Percentiles rank a stretch among this genome's conserved stretches.
Evolutionary conservation across 495 filamentous ascomycete species (phyloP).

Genomic region (Trichoderma reesei): DNA sequence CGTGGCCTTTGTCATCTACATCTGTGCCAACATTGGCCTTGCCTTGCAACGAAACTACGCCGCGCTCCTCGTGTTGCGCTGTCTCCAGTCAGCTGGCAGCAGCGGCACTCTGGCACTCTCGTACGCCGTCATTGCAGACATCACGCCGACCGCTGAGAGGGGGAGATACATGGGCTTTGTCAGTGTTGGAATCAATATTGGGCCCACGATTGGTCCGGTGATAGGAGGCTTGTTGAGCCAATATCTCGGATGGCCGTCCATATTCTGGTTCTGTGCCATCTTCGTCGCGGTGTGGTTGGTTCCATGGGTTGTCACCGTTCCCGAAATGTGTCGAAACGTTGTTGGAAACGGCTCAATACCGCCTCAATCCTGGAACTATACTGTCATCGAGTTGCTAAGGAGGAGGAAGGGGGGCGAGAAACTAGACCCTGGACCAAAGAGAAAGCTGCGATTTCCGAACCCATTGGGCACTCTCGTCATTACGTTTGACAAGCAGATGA

Average conservation of each 20-base stretch:
- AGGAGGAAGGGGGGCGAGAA: conserved; percentile 24
- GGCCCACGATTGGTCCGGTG: conserved; percentile 49
- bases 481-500: conserved; percentile 52
- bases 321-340: conserved; percentile 60
- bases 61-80: conserved; percentile 50
- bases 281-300: conserved; percentile 42
- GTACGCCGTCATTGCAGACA: conserved; percentile 53
- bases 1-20: conserved; percentile 47
- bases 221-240: conserved; percentile 56
- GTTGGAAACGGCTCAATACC: conserved; percentile 62
- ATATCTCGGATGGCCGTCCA: conserved; percentile 57
- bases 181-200: conserved; percentile 40
- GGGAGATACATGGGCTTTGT: conserved; percentile 52
- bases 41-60: conserved; percentile 51
- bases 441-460: conserved; percentile 56
- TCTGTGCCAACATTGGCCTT: conserved; percentile 53
- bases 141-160: conserved; percentile 47
- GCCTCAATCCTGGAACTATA: conserved; percentile 44
- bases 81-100: conserved; percentile 53
- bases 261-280: conserved; percentile 69
- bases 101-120: conserved; percentile 47
- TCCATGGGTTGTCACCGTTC: conserved; percentile 44
- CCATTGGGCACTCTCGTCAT: conserved; percentile 59
- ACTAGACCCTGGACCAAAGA: conserved; percentile 16
- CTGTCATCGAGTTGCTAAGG: conserved; percentile 31